These are phyloP conservation scores for Pseudonitzschia multistriata DNA, from an alignment of 108 stramenopile species.

Conservation along the genomic window DNA sequence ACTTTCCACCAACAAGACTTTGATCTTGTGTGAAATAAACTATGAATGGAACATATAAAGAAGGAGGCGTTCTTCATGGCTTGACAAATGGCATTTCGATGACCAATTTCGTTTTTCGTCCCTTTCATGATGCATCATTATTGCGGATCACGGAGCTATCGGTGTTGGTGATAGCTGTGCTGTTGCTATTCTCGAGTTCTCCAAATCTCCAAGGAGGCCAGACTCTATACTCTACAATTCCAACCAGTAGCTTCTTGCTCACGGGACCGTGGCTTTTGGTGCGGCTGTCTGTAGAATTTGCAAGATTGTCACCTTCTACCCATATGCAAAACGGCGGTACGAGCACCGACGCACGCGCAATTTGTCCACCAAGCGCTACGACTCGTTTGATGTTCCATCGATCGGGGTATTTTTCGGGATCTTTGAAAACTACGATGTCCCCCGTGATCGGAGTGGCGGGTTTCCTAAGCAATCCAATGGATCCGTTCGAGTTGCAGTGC, in stretches of 20 bases:
- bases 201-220: constrained; percentile 80
- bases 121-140: too few relatives aligned
- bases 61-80: too few relatives aligned
- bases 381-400: constrained; percentile 64
- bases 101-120: too few relatives aligned
- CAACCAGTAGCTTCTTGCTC: constrained; percentile 67
- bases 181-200: constrained; percentile 21
- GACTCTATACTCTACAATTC: constrained; percentile 64
- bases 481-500: constrained; percentile 19
- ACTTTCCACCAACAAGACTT: too few relatives aligned
- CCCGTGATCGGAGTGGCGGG: constrained; percentile 39
- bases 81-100: too few relatives aligned
- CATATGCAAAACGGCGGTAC: constrained; percentile 35
- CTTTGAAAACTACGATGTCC: constrained; percentile 41
- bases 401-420: constrained; percentile 40
- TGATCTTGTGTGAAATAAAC: too few relatives aligned
- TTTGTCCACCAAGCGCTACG: constrained; percentile 66
- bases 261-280: constrained; percentile 51
- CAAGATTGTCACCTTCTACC: constrained; percentile 70
- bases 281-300: constrained; percentile 40
- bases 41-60: too few relatives aligned
- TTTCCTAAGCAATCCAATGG: constrained; percentile 17
- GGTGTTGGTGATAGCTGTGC: neutral
- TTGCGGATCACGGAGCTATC: neutral
- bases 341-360: constrained; percentile 21